Evolutionary conservation across 1,284 basidiomycete species (phyloP), one percentile per base, ranked within the genome.

Genomic region (Naganishia liquefaciens): DNA sequence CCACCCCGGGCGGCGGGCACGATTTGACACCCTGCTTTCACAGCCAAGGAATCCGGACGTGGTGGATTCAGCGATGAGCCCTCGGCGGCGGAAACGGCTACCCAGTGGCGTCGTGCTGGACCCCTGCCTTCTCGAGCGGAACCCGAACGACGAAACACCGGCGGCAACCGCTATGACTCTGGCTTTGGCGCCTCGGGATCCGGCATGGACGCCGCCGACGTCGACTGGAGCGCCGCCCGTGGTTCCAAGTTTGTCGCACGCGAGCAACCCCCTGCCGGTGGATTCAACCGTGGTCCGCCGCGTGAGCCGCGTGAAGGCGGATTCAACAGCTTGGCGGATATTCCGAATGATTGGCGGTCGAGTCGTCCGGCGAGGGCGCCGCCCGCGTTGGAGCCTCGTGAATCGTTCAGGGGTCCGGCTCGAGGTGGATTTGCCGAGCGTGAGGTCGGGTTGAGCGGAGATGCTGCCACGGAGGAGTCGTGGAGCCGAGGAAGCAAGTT

Each of bases 101-200:
- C 71, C 25, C 87, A 86, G 67, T 97, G 93, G 93, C 84, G 93
- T 63, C 87, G 93, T 65, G 87, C 91, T 11, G 91, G 89, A 0
- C 94, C 93, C 51, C 84, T 94, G 23, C 87, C 89, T n/a, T 83
- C 74, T 49, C 87, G 70, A 72, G 70, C 72, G 19, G 63, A 72
- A 44, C 60, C 68, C 17, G 40, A 53, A 44, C 33, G 33, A 37
- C 1, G 33, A 37, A n/a, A 65, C 40, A 47, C 69, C 46, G 70
- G 74, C 65, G 47, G 39, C 50, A 63, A 63, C 55, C 65, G 67
- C 6, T 68, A 62, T 58, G 69, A 61, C 30, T 58, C 52, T 21
- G 60, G 54, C 6, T 37, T 25, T 27, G 28, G 37, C 30, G 50
- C 40, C 68, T 50, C 47, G 63, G 33, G 63, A 67, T 49, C 69